Conservation (phyloP, 352 stramenopile genomes). For the Aphanomyces euteiches region DNA sequence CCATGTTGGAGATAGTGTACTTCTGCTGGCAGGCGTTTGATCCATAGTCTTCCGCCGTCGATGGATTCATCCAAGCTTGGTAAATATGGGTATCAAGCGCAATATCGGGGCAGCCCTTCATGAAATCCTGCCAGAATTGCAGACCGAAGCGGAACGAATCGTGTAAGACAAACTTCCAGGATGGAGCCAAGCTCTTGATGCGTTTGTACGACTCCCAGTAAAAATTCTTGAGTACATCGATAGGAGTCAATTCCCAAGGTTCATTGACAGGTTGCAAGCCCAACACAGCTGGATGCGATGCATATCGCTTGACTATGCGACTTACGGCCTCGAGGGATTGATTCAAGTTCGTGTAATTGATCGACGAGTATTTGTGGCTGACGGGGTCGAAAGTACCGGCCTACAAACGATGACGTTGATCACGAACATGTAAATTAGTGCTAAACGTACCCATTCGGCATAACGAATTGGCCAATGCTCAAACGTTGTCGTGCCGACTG, state of each 20-base stretch:
- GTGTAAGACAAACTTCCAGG: slow-evolving; percentile 96
- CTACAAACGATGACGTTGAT: background rate
- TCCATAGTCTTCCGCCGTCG: slow-evolving; percentile 79
- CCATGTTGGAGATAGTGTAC: slow-evolving; percentile 84
- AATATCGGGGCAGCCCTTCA: slow-evolving; percentile 86
- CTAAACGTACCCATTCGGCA: slow-evolving; percentile 65
- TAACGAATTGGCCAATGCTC: slow-evolving; percentile 89
- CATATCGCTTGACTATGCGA: slow-evolving; percentile 87
- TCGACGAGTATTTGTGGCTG: slow-evolving; percentile 82
- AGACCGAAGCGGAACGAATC: slow-evolving; percentile 92
- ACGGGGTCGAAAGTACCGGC: slow-evolving; percentile 86
- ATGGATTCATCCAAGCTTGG: slow-evolving; percentile 79
- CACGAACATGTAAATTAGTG: background rate
- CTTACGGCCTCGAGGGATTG: slow-evolving; percentile 89
- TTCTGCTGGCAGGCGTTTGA: slow-evolving; percentile 89
- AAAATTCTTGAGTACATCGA: slow-evolving; percentile 90
- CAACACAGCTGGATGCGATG: slow-evolving; percentile 81
- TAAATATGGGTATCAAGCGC: slow-evolving; percentile 96
- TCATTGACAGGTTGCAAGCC: slow-evolving; percentile 94
- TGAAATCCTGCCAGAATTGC: slow-evolving; percentile 66
- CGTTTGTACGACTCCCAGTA: slow-evolving; percentile 96
- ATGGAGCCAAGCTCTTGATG: slow-evolving; percentile 85
- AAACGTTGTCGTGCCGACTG: slow-evolving; percentile 84
- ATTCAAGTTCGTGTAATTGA: slow-evolving; percentile 90
- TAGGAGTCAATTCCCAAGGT: slow-evolving; percentile 92